Percentiles rank a stretch among this genome's conserved stretches.
Evolutionary conservation across 2,329 filamentous ascomycete genomes (phyloP).

Genomic region (Penicillium sp.): DNA sequence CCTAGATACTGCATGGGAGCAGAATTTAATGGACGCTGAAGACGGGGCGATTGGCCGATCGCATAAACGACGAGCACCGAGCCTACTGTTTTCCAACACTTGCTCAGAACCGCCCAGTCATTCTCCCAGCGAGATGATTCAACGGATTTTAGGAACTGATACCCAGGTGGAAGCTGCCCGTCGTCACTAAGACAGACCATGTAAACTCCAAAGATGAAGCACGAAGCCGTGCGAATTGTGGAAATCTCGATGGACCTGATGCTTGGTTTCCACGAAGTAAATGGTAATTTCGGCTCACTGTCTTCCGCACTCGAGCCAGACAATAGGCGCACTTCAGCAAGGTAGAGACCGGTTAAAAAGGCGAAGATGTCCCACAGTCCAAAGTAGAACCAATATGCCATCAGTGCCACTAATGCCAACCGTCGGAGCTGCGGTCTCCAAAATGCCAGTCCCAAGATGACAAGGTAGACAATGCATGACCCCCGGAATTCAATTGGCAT

Average conservation of each 20-base stretch:
- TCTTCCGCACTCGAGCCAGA: background rate
- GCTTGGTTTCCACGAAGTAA: background rate
- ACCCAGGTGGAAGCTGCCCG: slow-evolving; percentile 18
- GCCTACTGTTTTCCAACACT: slow-evolving; percentile 20
- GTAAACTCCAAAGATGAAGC: slow-evolving; percentile 17
- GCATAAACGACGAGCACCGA: slow-evolving; percentile 18
- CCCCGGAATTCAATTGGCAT: slow-evolving; percentile 27
- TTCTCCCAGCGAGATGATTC: slow-evolving; percentile 19
- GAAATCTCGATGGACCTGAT: slow-evolving; percentile 1
- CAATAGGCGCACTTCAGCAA: slow-evolving; percentile 1
- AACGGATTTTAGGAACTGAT: slow-evolving; percentile 14
- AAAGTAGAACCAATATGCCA: slow-evolving; percentile 19
- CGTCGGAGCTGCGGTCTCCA: slow-evolving; percentile 17
- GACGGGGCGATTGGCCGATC: slow-evolving; percentile 14
- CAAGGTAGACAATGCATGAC: slow-evolving; percentile 20
- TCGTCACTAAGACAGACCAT: slow-evolving; percentile 21
- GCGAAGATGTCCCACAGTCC: slow-evolving; percentile 23
- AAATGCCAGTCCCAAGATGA: slow-evolving; percentile 14
- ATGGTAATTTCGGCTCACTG: slow-evolving; percentile 2
- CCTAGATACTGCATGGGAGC: slow-evolving; percentile 26
- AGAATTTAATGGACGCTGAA: slow-evolving; percentile 20
- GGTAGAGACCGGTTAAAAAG: slow-evolving; percentile 6
- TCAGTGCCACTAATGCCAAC: slow-evolving; percentile 10
- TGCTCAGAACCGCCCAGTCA: slow-evolving; percentile 15
- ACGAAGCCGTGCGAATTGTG: background rate